phyloP scores from a whole-genome alignment of 2,329 filamentous ascomycete genomes.

The Clarireedia homoeocarpa region DNA sequence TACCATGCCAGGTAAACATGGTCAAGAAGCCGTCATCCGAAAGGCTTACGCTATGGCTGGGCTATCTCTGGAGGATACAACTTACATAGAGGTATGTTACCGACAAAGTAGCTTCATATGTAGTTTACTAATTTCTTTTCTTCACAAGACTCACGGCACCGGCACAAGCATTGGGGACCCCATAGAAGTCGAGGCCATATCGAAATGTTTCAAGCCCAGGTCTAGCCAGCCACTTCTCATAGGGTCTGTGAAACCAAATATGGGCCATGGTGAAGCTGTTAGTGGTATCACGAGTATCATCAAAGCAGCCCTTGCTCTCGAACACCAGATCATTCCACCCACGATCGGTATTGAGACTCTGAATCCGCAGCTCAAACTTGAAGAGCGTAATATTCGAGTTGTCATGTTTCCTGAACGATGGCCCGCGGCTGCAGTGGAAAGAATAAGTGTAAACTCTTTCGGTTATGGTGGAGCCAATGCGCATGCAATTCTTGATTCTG shows the following conservation, averaged over 20 bases:
- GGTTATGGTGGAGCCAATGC: constrained; percentile 34
- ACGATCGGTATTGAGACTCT: constrained; percentile 1
- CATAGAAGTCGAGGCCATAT: background rate
- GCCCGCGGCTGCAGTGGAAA: constrained; percentile 3
- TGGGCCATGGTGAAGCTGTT: constrained; percentile 4
- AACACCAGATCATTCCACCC: constrained; percentile 19
- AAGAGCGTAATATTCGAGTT: too few relatives aligned
- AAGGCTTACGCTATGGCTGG: background rate
- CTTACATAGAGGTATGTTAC: too few relatives aligned
- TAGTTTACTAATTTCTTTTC: too few relatives aligned
- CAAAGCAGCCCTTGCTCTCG: constrained; percentile 24
- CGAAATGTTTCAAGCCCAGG: constrained; percentile 8
- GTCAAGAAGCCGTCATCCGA: constrained; percentile 29
- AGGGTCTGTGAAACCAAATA: constrained; percentile 13
- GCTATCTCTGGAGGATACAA: background rate
- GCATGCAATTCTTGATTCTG: constrained; percentile 28
- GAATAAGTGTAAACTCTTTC: constrained; percentile 22
- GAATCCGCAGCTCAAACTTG: constrained; percentile 2
- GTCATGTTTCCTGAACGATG: background rate
- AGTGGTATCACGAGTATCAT: constrained; percentile 5
- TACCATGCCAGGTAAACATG: constrained; percentile 33
- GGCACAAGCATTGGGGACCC: constrained; percentile 1
- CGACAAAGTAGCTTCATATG: too few relatives aligned
- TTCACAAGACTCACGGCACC: background rate
- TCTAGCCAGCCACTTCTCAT: constrained; percentile 10